Evolutionary conservation across 2,329 filamentous ascomycete genomes (phyloP).

Genomic region (Ophiosphaerella narmari): DNA sequence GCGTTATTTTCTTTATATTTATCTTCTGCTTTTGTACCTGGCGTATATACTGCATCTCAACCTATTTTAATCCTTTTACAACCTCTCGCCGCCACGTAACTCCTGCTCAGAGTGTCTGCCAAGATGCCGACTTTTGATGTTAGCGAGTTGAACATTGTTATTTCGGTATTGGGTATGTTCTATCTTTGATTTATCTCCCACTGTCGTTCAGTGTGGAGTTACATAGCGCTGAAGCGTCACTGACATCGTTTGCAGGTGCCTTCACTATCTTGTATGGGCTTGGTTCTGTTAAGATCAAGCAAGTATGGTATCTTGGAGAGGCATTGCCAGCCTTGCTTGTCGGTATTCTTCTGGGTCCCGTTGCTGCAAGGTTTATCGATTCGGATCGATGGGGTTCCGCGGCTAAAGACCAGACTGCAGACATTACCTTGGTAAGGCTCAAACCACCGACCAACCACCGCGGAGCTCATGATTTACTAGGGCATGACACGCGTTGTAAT

Average conservation of each 20-base stretch:
- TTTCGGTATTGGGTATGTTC: conserved; percentile 51
- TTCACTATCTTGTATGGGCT: conserved; percentile 58
- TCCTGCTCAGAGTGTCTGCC: neutral
- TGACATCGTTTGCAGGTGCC: conserved; percentile 38
- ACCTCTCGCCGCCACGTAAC: neutral
- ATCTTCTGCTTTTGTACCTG: neutral
- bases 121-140: conserved; percentile 55
- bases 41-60: neutral
- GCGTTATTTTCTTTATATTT: neutral
- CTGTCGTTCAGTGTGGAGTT: neutral
- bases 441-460: neutral
- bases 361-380: conserved; percentile 59
- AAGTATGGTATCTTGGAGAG: conserved; percentile 60
- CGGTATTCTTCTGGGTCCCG: conserved; percentile 60
- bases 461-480: conserved; percentile 14
- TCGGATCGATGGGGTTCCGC: conserved; percentile 46
- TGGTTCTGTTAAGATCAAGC: conserved; percentile 59
- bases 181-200: neutral
- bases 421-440: conserved; percentile 48
- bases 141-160: conserved; percentile 60
- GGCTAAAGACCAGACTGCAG: conserved; percentile 39
- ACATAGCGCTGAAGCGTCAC: neutral
- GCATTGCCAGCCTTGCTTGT: conserved; percentile 56
- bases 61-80: neutral
- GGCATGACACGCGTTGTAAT: conserved; percentile 64